phyloP scores from a whole-genome alignment of 2,329 filamentous ascomycete species.

The Dactylellina sp. region DNA sequence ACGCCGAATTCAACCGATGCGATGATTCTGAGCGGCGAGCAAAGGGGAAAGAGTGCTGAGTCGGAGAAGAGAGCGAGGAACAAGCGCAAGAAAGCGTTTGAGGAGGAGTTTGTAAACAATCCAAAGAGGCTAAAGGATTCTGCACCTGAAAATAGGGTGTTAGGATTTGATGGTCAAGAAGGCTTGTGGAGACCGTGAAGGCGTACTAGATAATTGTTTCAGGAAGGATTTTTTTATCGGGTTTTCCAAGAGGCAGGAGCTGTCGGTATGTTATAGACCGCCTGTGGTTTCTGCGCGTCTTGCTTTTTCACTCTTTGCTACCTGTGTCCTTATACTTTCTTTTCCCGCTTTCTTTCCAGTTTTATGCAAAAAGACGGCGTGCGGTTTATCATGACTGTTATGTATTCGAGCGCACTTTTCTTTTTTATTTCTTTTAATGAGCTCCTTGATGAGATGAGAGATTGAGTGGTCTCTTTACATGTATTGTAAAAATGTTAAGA shows the following conservation, averaged over 20 bases:
- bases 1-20: slow-evolving; percentile 76
- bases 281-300: slow-evolving; percentile 1
- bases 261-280: slow-evolving; percentile 13
- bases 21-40: slow-evolving; percentile 66
- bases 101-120: slow-evolving; percentile 69
- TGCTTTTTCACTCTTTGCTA: slow-evolving; percentile 5
- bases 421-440: not conserved
- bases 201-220: not conserved
- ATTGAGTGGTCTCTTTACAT: not conserved
- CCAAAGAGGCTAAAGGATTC: slow-evolving; percentile 67
- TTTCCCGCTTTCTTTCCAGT: not conserved
- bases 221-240: not conserved
- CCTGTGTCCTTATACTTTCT: not conserved
- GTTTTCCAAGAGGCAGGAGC: not conserved
- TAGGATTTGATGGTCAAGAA: slow-evolving; percentile 29
- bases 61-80: slow-evolving; percentile 62
- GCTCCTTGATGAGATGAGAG: not conserved
- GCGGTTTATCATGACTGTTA: slow-evolving; percentile 7
- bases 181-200: slow-evolving; percentile 47
- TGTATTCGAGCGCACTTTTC: slow-evolving; percentile 11
- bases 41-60: slow-evolving; percentile 61
- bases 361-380: slow-evolving; percentile 21
- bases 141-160: slow-evolving; percentile 25
- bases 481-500: not conserved
- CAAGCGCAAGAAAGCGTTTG: slow-evolving; percentile 67